Evolutionary conservation across 345 rosid genomes (phyloP), one percentile per base, ranked within the genome.

Genomic region (Noccaea caerulescens): DNA sequence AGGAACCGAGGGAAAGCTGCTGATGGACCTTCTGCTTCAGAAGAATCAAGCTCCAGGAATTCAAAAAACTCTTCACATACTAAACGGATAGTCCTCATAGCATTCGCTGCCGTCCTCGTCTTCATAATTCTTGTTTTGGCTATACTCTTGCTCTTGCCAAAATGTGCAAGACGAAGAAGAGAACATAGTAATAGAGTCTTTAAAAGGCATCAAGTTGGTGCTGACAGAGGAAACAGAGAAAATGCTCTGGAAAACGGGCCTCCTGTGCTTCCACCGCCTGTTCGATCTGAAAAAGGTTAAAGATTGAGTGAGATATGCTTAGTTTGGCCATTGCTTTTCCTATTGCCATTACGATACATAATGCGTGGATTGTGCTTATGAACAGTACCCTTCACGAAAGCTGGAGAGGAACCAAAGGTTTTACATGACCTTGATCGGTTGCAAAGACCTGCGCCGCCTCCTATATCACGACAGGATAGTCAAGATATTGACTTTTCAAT

Each of bases 131-230:
- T 89, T 58, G 88, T 73, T 65, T 60, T 91, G 57, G 95, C 59
- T 36, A 38, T 84, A 32, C 62, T 79, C 75, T 79, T 89, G 75
- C 80, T 84, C 14, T 68, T 91, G 69, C 92, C 98, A 33, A 83
- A 65, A 52, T 82, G 84, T 69, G 77, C 85, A 52, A 38, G 71
- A 45, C 64, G 81, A 83, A 77, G 84, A 67, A 81, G 91, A 81
- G 81, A 82, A 64, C 86, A 76, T 42, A 71, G 71, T 49, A 79
- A 69, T 33, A 78, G 87, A 79, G 62, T 70, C 73, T 81, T 81
- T 68, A 89, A 85, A 81, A 72, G 63, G 70, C 90, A 87, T 79
- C 89, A 80, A 81, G 89, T 82, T 12, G 93, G 88, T 80, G 90
- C 80, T 52, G 80, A 83, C 64, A 82, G 74, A 79, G 95, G 87